Evolutionary conservation across 169 alveolate species (phyloP).

Genomic region (Eimeria praecox): DNA sequence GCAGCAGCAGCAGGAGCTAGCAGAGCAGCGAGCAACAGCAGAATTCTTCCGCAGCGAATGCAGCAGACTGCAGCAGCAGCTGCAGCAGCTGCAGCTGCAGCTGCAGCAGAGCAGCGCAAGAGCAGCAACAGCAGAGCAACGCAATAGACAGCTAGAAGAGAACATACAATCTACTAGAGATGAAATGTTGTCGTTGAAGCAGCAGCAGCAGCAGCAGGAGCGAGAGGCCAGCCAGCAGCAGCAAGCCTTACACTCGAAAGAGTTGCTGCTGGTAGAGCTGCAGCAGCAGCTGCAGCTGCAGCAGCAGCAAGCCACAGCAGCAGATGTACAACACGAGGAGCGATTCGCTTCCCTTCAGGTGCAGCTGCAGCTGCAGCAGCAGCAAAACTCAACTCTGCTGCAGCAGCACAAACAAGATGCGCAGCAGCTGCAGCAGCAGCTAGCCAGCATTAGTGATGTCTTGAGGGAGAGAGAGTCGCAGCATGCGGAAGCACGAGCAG

Average conservation of each 20-base stretch:
- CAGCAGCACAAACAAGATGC: constrained; percentile 71
- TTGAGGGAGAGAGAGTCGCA: constrained; percentile 41
- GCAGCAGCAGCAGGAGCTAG: constrained; percentile 80
- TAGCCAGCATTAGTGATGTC: not conserved
- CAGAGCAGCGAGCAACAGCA: constrained; percentile 69
- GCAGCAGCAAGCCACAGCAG: constrained; percentile 38
- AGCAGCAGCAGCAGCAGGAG: constrained; percentile 58
- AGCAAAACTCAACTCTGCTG: constrained; percentile 62
- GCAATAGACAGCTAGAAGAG: constrained; percentile 22
- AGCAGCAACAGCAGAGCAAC: constrained; percentile 73
- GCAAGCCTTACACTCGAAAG: constrained; percentile 17
- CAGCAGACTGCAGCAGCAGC: constrained; percentile 28
- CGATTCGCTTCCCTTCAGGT: constrained; percentile 65
- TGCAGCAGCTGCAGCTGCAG: constrained; percentile 74
- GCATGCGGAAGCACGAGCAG: constrained; percentile 48
- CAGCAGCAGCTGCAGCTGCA: constrained; percentile 45
- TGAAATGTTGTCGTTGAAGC: constrained; percentile 25
- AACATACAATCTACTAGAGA: not conserved
- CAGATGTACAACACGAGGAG: constrained; percentile 60
- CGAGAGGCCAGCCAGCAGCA: constrained; percentile 47
- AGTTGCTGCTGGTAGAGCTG: constrained; percentile 18
- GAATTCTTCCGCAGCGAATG: constrained; percentile 69
- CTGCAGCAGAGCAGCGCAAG: constrained; percentile 71
- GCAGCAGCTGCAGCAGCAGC: constrained; percentile 76
- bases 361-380: constrained; percentile 77